Conservation (phyloP, 1,284 basidiomycete genomes). For the Phaffia rhodozyma region DNA sequence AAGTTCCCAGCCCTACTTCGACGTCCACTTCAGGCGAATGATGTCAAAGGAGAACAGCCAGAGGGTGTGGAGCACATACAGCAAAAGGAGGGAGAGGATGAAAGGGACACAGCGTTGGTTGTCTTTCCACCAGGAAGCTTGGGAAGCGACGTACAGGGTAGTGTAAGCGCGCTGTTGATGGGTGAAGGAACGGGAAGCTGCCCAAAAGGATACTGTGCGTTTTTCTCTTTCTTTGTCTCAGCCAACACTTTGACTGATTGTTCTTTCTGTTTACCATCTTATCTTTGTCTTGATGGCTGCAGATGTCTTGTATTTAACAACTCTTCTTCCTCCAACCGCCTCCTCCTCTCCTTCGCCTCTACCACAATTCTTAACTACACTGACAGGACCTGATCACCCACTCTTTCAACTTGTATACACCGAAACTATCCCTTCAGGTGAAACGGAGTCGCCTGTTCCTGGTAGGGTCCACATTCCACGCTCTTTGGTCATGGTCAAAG, state of each 20-base stretch:
- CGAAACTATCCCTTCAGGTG: constrained; percentile 12
- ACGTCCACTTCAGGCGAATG: not conserved
- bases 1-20: constrained; percentile 27
- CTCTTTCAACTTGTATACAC: constrained; percentile 17
- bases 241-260: not conserved
- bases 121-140: constrained; percentile 67
- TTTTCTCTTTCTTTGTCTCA: not conserved
- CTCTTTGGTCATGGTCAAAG: not conserved
- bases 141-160: constrained; percentile 38
- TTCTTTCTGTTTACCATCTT: not conserved
- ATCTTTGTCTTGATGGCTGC: not conserved
- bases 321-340: constrained; percentile 13
- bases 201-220: constrained; percentile 68
- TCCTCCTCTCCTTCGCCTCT: not conserved
- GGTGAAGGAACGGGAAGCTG: constrained; percentile 77
- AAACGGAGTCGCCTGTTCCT: constrained; percentile 37
- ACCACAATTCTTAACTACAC: constrained; percentile 2
- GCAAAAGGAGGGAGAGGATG: constrained; percentile 21
- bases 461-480: constrained; percentile 32
- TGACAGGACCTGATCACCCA: constrained; percentile 24
- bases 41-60: constrained; percentile 19
- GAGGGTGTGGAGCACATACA: constrained; percentile 22
- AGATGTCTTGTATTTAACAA: constrained; percentile 37
- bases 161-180: constrained; percentile 59
- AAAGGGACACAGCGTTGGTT: constrained; percentile 57